Evolutionary conservation across 768 basidiomycete genomes (phyloP), one percentile per base, ranked within the genome.

Genomic region (Russula sp.): DNA sequence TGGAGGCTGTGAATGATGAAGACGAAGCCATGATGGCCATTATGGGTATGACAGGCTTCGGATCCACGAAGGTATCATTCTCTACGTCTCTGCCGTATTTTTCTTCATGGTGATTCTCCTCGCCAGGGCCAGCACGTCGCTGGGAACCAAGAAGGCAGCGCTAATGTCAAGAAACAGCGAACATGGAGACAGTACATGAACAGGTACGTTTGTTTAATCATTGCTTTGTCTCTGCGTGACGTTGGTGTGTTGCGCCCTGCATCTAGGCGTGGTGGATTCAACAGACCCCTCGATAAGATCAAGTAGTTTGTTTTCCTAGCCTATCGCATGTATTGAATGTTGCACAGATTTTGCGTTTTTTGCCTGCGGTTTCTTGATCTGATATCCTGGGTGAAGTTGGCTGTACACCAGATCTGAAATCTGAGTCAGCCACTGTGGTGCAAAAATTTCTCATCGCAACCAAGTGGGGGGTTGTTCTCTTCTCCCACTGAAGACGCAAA

Each of bases 151-250:
- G 87, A 88, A 64, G 88, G 87, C 47, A 68, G 62, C 41, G 80
- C 78, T 39, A 73, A 83, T 57, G 73, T 88, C 67, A 93, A 90
- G 80, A 93, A 92, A 75, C 83, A 82, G 59, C 79, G 93, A 63
- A 95, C 92, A 29, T 96, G 93, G 95, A 80, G 93, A 66, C 96
- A 98, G 74, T 99, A 99, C 73, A 99, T 99, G 96, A 98, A 98
- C 73, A 83, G 93, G 84, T 86, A 68, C 51, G 79, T 56, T 63
- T 36, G 22, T 29, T 32, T 64, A 42, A 8, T 47, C 61, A 51
- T 56, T 47, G 64, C 34, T 50, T 58, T 58, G 66, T 52, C 45
- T 51, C 22, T 51, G 25, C n/a, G 14, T 50, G 41, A 45, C 36
- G 16, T 38, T 32, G 25, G 34, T 11, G 35, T 58, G 36, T 56